Evolutionary conservation across 2,329 filamentous ascomycete genomes (phyloP).

Genomic region (Paraphoma chrysanthemicola): DNA sequence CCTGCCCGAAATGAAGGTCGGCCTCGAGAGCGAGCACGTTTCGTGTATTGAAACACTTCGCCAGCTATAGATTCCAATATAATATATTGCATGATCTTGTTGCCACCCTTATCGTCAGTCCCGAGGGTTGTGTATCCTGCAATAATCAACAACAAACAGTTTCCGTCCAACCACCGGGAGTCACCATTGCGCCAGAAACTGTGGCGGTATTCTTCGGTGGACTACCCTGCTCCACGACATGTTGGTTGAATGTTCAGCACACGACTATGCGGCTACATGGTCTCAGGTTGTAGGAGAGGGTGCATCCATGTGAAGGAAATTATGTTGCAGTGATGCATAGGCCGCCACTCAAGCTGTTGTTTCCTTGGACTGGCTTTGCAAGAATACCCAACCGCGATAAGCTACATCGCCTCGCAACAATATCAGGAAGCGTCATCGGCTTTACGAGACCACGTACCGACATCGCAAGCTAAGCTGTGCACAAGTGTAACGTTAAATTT

Average conservation of each 20-base stretch:
- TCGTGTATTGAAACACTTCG: conserved; percentile 31
- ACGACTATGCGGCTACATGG: not conserved
- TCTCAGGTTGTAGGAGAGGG: too few species aligned
- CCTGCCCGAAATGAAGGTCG: conserved; percentile 25
- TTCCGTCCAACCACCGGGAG: conserved; percentile 40
- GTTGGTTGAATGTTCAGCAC: not conserved
- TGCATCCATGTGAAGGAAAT: too few species aligned
- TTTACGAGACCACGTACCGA: too few species aligned
- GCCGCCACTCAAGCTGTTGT: too few species aligned
- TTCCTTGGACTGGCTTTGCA: too few species aligned
- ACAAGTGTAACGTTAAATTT: not conserved
- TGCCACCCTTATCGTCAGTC: conserved; percentile 13
- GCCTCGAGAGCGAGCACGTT: conserved; percentile 23
- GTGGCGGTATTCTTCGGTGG: conserved; percentile 2
- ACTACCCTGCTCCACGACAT: conserved; percentile 4
- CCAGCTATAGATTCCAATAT: conserved; percentile 34
- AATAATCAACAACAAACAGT: conserved; percentile 30
- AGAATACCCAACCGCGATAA: too few species aligned
- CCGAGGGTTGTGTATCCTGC: conserved; percentile 18
- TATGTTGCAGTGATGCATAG: too few species aligned
- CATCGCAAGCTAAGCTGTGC: too few species aligned
- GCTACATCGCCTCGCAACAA: too few species aligned
- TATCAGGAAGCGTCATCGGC: too few species aligned
- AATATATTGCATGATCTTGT: conserved; percentile 37
- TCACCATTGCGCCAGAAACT: conserved; percentile 7